These are phyloP conservation scores for Xylaria sp. DNA, from an alignment of 2,329 filamentous ascomycete genomes.

Conservation along the genomic window DNA sequence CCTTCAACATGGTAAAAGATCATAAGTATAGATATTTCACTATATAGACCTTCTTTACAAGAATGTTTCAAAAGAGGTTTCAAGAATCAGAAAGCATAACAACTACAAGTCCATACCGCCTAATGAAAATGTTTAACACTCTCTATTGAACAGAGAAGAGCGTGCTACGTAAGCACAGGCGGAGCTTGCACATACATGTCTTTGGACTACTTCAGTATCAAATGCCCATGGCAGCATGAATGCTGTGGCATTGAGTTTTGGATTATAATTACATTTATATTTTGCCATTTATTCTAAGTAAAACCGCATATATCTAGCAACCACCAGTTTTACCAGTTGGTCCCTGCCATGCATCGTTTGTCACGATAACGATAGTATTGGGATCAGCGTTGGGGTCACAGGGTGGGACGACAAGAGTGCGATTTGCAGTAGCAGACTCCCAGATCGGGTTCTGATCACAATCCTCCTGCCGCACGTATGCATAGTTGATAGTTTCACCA, in stretches of 20 bases:
- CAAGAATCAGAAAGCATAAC: neutral
- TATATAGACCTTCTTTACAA: no score
- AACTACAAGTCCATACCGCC: no score
- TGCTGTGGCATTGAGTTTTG: neutral
- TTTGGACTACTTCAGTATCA: neutral
- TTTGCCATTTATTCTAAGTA: neutral
- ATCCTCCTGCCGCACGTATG: conserved; percentile 57
- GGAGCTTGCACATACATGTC: neutral
- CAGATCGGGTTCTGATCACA: conserved; percentile 55
- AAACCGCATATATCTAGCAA: conserved; percentile 25
- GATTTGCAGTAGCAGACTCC: conserved; percentile 53
- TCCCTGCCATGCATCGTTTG: conserved; percentile 54
- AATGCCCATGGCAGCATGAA: neutral
- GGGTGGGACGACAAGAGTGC: conserved; percentile 53
- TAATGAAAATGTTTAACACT: neutral
- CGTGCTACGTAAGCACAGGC: neutral
- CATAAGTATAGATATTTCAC: no score
- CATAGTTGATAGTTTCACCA: conserved; percentile 56
- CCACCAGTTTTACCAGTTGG: conserved; percentile 44
- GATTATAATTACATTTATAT: neutral
- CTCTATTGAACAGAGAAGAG: neutral
- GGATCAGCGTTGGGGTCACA: conserved; percentile 46
- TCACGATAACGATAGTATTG: conserved; percentile 41
- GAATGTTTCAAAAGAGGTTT: no score
- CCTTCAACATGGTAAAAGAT: no score